These are phyloP conservation scores for Aulographum hederae DNA, from an alignment of 2,329 filamentous ascomycete species.

Conservation along the genomic window DNA sequence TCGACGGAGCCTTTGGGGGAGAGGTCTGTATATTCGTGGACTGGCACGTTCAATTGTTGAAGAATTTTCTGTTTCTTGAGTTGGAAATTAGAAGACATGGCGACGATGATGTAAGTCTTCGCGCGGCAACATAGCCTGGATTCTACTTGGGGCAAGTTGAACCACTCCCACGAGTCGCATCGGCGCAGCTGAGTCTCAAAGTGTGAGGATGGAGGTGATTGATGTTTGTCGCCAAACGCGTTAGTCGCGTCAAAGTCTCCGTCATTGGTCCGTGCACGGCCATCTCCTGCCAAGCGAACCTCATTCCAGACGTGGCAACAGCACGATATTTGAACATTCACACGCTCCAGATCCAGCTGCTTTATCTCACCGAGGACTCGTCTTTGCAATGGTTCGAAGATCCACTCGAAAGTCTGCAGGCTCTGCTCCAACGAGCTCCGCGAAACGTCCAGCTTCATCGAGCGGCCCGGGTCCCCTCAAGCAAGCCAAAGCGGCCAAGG, in stretches of 20 bases:
- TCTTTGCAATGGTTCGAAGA: slow-evolving; percentile 16
- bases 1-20: slow-evolving; percentile 85
- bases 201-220: too few species aligned
- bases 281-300: too few species aligned
- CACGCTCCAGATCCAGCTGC: too few species aligned
- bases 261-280: too few species aligned
- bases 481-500: slow-evolving; percentile 11
- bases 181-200: too few species aligned
- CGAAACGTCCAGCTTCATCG: slow-evolving; percentile 15
- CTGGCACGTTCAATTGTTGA: slow-evolving; percentile 46
- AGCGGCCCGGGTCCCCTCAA: slow-evolving; percentile 8
- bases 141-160: neutral
- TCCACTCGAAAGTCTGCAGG: slow-evolving; percentile 7
- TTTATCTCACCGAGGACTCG: too few species aligned
- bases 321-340: too few species aligned
- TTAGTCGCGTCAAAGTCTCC: too few species aligned
- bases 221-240: too few species aligned
- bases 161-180: neutral
- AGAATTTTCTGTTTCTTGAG: slow-evolving; percentile 54
- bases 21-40: slow-evolving; percentile 57
- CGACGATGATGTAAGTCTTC: neutral
- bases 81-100: slow-evolving; percentile 11
- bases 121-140: neutral
- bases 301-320: too few species aligned
- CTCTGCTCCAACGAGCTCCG: slow-evolving; percentile 12